These are phyloP conservation scores for Pichia cactophila DNA, from an alignment of 1,139 yeast genomes.

Conservation along the genomic window DNA sequence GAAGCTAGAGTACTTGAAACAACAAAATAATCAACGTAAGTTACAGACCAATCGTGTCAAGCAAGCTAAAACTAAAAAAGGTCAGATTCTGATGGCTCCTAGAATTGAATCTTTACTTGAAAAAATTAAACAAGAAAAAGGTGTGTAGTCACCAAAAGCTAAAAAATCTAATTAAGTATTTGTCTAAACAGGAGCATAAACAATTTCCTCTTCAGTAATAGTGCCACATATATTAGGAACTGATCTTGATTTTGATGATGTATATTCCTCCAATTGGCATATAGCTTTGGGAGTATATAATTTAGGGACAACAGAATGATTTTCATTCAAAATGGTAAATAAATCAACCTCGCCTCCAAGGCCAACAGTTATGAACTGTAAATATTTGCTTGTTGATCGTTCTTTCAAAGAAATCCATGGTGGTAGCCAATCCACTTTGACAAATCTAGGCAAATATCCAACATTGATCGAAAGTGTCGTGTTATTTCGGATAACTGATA, in stretches of 20 bases:
- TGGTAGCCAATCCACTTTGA: conserved; percentile 28
- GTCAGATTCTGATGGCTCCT: conserved; percentile 92
- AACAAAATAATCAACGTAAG: conserved; percentile 20
- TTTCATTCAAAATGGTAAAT: conserved; percentile 16
- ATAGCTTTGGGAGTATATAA: background rate
- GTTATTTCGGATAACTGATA: background rate
- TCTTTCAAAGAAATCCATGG: conserved; percentile 29
- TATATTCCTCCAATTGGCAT: background rate
- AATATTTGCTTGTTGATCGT: background rate
- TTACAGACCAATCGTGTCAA: conserved; percentile 34
- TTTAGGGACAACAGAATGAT: background rate
- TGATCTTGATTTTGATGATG: background rate
- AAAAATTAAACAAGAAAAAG: conserved; percentile 52
- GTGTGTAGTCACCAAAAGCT: background rate
- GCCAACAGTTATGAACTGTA: conserved; percentile 34
- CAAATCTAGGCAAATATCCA: conserved; percentile 40
- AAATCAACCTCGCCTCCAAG: conserved; percentile 43
- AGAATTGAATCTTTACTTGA: conserved; percentile 72
- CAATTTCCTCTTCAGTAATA: too few species aligned
- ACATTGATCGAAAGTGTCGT: conserved; percentile 9
- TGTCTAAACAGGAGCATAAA: too few species aligned
- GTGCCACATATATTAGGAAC: too few species aligned
- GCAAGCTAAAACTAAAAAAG: conserved; percentile 56
- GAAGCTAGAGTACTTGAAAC: conserved; percentile 20
- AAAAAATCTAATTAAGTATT: too few species aligned